Evolutionary conservation across 2,329 filamentous ascomycete species (phyloP), one percentile per base, ranked within the genome.

Genomic region (Biscogniauxia marginata): DNA sequence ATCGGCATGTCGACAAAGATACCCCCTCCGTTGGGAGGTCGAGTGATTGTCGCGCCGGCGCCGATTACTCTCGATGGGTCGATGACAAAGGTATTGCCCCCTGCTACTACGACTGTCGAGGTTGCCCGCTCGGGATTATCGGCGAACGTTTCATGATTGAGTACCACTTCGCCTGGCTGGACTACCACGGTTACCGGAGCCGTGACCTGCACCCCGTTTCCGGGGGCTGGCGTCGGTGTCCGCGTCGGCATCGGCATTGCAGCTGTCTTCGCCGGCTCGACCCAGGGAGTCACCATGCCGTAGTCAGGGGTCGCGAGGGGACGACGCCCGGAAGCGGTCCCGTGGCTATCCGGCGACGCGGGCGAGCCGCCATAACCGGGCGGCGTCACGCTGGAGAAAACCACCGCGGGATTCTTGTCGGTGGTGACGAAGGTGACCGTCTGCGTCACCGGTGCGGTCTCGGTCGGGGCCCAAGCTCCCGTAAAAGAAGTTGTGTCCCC

Each of bases 321-420:
- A 44, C 50, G 24, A 22, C 55, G 54, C 16, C 50, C 53, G n/a
- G 54, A 58, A 9, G 43, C 52, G 18, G 57, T 56, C 21, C 63
- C 39, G 34, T 66, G 63, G 16, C 53, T 34, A 18, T 56, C 53
- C 11, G 58, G 62, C 2, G 54, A 53, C 5, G 44, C 22, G 2
- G 64, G 60, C 11, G 61, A 54, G 13, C 66, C 62, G 47, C 73
- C 73, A 59, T 79, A 81, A 58, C 69, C 61, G 0, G 78, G 78
- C 4, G 72, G 68, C 4, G 65, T 57, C 16, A 74, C 67, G 2
- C 74, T 71, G 1, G 76, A 65, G 57, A 73, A 76, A 2, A 82
- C 73, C 16, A 83, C 78, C 7, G 77, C 74, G 0, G 81, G 81
- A 54, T 83, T 83, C 65, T 82, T 83, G 64, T 82, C 80, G 3